Base-by-base conservation (phyloP, 208 protist species). In the Leishmania gerbilli region DNA sequence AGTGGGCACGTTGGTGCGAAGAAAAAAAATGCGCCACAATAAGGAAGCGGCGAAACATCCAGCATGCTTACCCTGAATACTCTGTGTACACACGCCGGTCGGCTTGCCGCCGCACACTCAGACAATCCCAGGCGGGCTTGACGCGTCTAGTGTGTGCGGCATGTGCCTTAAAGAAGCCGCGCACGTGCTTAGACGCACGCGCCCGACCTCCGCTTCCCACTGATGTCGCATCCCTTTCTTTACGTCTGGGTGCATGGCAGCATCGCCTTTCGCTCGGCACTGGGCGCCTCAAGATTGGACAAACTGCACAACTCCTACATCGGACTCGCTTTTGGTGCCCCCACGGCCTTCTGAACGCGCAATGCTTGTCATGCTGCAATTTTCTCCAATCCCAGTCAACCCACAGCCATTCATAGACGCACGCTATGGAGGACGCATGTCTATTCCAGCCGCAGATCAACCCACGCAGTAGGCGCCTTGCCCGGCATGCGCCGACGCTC, bases 391-490 rank as follows among this genome's bases (percentile, higher is more conserved):
- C 65, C 24, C 45, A 15, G 42, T 27, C 68, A 53, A 42, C 13
- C 11, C 60, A 37, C 8, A 53, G 27, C 42, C 68, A 65, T 45
- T 60, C 9, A 64, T 64, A 60, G 74, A 64, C 6, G 74, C 13
- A 17, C 55, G n/a, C 17, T 8, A 81, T 81, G 82, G 56, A 81
- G 13, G 31, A 79, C 3, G 71, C 76, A 37, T 81, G 79, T 42
- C 62, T 77, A 31, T 85, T 85, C 55, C 82, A 79, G 49, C 82
- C 82, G 58, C 77, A 81, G 27, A 80, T 85, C 77, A 85, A 85
- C 55, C 31, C 82, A 56, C 82, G 74, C 58, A 85, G 82, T 67
- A 75, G 82, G 51, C 82, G 60, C 45, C 71, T 85, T 17, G 82
- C 82, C n/a, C 76, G 82, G 53, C 40, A 81, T 76, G 82, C 82